A percentile compares a stretch with the other conserved stretches of the same genome.
phyloP scores from a whole-genome alignment of 768 basidiomycete genomes.

The Leccinum rimulosum region DNA sequence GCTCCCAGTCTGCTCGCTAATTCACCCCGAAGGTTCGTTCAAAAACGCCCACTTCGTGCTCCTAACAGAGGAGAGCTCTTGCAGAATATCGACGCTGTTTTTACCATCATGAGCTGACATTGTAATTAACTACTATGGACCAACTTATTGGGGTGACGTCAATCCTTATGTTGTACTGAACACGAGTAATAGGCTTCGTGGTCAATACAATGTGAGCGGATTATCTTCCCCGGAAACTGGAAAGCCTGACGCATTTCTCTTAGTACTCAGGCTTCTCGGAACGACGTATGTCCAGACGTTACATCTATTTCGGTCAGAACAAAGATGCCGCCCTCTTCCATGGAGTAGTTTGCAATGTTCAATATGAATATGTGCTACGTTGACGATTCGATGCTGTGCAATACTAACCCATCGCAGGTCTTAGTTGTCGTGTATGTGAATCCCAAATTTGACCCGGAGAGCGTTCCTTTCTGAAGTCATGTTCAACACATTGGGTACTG shows the following conservation, averaged over 20 bases:
- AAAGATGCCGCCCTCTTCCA: constrained; percentile 1
- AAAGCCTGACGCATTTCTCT: neutral
- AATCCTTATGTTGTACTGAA: neutral
- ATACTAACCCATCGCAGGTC: constrained; percentile 1
- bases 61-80: neutral
- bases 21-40: neutral
- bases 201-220: constrained; percentile 5
- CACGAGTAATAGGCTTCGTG: constrained; percentile 4
- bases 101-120: neutral
- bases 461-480: neutral
- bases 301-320: constrained; percentile 4
- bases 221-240: neutral
- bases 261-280: constrained; percentile 8
- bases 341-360: neutral
- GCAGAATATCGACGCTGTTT: neutral
- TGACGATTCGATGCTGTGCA: neutral
- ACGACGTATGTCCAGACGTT: constrained; percentile 6
- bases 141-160: constrained; percentile 5
- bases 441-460: neutral
- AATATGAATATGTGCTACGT: neutral
- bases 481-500: neutral
- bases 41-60: neutral
- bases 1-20: neutral
- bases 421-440: neutral
- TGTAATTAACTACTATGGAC: neutral